phyloP scores from a whole-genome alignment of 805 yeast species.

The Wickerhamiella hasegawae region DNA sequence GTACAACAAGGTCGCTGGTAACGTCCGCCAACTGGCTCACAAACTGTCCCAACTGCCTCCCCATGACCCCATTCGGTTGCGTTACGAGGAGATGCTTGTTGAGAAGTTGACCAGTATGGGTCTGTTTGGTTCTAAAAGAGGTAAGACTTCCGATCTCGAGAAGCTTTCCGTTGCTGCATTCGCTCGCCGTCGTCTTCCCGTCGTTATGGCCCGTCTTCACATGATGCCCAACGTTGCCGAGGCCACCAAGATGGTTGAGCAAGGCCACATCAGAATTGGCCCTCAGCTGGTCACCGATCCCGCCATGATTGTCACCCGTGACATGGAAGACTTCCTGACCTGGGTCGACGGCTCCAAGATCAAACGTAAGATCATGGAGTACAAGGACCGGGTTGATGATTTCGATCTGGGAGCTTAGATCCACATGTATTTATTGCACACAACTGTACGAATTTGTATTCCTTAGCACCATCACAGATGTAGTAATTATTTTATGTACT shows the following conservation, averaged over 20 bases:
- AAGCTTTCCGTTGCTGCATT: conserved; percentile 84
- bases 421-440: not conserved
- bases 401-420: conserved; percentile 26
- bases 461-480: not conserved
- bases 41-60: conserved; percentile 74
- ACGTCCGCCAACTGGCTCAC: conserved; percentile 72
- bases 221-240: conserved; percentile 85
- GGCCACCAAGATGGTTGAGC: conserved; percentile 84
- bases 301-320: conserved; percentile 82
- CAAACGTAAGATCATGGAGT: conserved; percentile 73
- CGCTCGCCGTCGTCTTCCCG: conserved; percentile 84
- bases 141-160: conserved; percentile 83
- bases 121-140: conserved; percentile 47
- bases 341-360: conserved; percentile 97
- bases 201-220: conserved; percentile 81
- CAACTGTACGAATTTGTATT: not conserved
- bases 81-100: conserved; percentile 74
- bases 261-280: conserved; percentile 95
- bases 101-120: conserved; percentile 89
- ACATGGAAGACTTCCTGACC: conserved; percentile 89
- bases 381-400: conserved; percentile 54
- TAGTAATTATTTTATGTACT: no score
- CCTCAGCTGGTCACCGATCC: conserved; percentile 93
- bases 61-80: conserved; percentile 68
- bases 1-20: conserved; percentile 86